A percentile compares a stretch with the other conserved stretches of the same genome.
Conservation (phyloP, 805 yeast species). For the Zygosaccharomyces siamensis region DNA sequence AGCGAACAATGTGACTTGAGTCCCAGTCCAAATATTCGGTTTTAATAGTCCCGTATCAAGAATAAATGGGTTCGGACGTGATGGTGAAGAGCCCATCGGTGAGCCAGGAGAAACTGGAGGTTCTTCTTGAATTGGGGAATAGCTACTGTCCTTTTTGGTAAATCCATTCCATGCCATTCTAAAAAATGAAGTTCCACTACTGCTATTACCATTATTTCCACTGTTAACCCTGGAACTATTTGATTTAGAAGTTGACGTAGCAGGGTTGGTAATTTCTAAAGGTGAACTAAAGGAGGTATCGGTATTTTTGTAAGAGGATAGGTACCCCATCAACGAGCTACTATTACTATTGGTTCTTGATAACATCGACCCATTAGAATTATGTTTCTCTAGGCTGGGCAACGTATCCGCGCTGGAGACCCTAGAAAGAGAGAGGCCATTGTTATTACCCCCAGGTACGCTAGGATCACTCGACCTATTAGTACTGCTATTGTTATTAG, state of each 20-base stretch:
- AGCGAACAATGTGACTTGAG: conserved; percentile 47
- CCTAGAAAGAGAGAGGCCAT: conserved; percentile 1
- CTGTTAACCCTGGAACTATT: conserved; percentile 4
- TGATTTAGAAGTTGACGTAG: conserved; percentile 4
- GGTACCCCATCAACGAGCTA: conserved; percentile 21
- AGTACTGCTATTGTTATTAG: not conserved
- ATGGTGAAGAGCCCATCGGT: conserved; percentile 5
- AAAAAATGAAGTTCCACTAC: conserved; percentile 38
- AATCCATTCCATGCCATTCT: conserved; percentile 36
- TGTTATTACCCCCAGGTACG: not conserved
- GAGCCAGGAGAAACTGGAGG: conserved; percentile 8
- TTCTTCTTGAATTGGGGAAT: conserved; percentile 19
- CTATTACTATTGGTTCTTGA: conserved; percentile 31
- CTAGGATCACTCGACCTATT: not conserved
- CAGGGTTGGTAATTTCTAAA: conserved; percentile 8
- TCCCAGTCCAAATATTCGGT: conserved; percentile 50
- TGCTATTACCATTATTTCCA: conserved; percentile 3
- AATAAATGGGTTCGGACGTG: conserved; percentile 17
- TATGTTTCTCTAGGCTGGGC: conserved; percentile 29
- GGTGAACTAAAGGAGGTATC: conserved; percentile 12
- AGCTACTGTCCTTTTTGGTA: conserved; percentile 18
- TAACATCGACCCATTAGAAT: conserved; percentile 27
- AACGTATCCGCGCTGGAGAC: conserved; percentile 14
- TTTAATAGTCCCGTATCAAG: conserved; percentile 32
- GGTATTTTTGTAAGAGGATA: conserved; percentile 11